Evolutionary conservation across 2,329 filamentous ascomycete species (phyloP), one percentile per base, ranked within the genome.

Genomic region (Leptographium flavum): DNA sequence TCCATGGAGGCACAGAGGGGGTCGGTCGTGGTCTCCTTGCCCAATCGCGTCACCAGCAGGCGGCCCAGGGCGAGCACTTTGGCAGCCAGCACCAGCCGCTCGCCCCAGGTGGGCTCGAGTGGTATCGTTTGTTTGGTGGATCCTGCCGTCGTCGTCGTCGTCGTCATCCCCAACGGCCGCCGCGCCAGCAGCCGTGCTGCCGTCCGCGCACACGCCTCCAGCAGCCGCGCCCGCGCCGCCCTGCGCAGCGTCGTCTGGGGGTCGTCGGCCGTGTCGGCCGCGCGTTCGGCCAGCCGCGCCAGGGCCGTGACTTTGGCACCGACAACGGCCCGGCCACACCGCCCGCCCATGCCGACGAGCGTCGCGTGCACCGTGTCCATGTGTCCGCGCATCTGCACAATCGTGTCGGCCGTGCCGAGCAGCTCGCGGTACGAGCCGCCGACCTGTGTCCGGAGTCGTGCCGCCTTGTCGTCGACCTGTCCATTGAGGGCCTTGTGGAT

Each of bases 341-440:
- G 75, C 36, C 75, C 74, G 39, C 86, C 85, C 65, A 94, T 81
- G 48, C 71, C 70, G 15, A 74, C 74, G 43, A 96, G 70, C 32
- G 79, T 74, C 5, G 70, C 66, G 61, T 94, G 87, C 15, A 87
- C 81, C 13, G 69, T 66, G 49, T 81, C 74, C 65, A 92, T 90
- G 58, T 90, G 79, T 33, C 63, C 64, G 53, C 86, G 83, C 86
- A 96, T 94, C 49, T 80, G 74, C 45, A 95, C 83, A 53, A 96
- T 96, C n/a, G 81, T 81, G 63, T 95, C 88, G 45, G 90, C 90
- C 0, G 90, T 95, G 43, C 85, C 85, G 23, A 96, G 77, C 9
- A 96, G 77, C 55, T 92, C 86, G 53, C 90, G 83, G 63, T 96
- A 96, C 56, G 74, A 79, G 47, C 66, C 70, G 52, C 77, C 77